Percentiles rank a stretch among this genome's conserved stretches.
Conservation (phyloP, 2,329 filamentous ascomycete species). For the Trichothecium roseum region DNA sequence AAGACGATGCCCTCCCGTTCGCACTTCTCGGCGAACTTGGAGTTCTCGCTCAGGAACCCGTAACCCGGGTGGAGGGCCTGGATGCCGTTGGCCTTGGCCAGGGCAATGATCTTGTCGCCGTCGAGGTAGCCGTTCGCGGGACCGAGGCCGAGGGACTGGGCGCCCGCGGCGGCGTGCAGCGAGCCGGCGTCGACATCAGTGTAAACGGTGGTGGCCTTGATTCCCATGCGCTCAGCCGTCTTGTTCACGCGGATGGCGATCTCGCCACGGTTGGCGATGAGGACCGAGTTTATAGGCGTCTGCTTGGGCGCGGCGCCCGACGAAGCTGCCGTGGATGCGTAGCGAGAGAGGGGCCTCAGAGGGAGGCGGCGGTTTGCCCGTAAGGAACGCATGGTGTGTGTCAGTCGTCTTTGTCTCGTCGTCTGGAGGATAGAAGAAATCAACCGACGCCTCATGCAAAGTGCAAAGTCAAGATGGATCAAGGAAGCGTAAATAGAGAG, state of each 20-base stretch:
- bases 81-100: conserved; percentile 79
- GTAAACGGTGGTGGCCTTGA: conserved; percentile 88
- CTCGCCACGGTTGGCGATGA: conserved; percentile 95
- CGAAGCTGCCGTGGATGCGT: conserved; percentile 19
- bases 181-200: conserved; percentile 81
- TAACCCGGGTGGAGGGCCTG: conserved; percentile 93
- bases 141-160: conserved; percentile 75
- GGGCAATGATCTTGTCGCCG: conserved; percentile 79
- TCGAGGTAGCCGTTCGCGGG: conserved; percentile 82
- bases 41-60: conserved; percentile 91
- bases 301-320: conserved; percentile 19
- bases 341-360: conserved; percentile 31
- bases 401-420: not conserved
- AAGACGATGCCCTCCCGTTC: conserved; percentile 86
- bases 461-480: not conserved
- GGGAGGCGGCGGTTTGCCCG: conserved; percentile 35
- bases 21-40: conserved; percentile 78
- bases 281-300: conserved; percentile 60
- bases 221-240: conserved; percentile 80
- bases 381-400: conserved; percentile 40
- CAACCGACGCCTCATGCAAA: not conserved
- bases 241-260: conserved; percentile 88
- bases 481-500: not conserved
- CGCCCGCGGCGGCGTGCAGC: conserved; percentile 80
- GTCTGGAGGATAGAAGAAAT: not conserved